These are phyloP conservation scores for Rhodomyrtus psidioides DNA, from an alignment of 441 rosid species.

Conservation along the genomic window DNA sequence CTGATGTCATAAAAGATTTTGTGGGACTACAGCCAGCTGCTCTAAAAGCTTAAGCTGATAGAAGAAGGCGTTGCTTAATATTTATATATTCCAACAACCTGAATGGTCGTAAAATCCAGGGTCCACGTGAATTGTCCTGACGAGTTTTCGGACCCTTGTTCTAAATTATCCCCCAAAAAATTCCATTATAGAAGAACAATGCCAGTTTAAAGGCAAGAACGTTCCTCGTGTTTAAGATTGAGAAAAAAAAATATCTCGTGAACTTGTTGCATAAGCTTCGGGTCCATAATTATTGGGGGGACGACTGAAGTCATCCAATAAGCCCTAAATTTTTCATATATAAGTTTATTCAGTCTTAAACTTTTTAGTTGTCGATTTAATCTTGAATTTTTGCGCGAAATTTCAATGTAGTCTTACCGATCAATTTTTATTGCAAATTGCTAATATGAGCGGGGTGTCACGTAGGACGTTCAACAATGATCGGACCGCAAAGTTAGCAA, in stretches of 20 bases:
- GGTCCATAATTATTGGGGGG: not conserved
- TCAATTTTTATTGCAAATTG: fast-evolving
- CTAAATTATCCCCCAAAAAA: fast-evolving
- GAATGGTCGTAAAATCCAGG: too few species aligned
- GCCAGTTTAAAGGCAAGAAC: fast-evolving
- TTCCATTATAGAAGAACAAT: fast-evolving
- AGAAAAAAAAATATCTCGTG: not conserved
- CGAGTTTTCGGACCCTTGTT: not conserved
- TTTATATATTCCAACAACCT: too few species aligned
- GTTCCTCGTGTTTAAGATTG: fast-evolving
- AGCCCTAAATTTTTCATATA: not conserved
- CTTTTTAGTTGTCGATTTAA: fast-evolving
- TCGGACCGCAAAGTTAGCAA: fast-evolving
- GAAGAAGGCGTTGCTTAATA: too few species aligned
- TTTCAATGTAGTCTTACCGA: fast-evolving
- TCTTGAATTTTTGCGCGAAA: fast-evolving
- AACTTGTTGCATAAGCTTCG: not conserved
- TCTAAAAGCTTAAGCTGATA: too few species aligned
- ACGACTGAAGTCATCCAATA: not conserved
- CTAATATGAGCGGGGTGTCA: fast-evolving
- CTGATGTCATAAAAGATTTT: too few species aligned
- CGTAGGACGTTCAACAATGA: fast-evolving
- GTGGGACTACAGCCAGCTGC: too few species aligned
- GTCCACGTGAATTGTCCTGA: fast-evolving
- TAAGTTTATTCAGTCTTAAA: fast-evolving